These are phyloP conservation scores for Cyberlindnera samutprakarnensis DNA, from an alignment of 805 yeast species.

Conservation along the genomic window DNA sequence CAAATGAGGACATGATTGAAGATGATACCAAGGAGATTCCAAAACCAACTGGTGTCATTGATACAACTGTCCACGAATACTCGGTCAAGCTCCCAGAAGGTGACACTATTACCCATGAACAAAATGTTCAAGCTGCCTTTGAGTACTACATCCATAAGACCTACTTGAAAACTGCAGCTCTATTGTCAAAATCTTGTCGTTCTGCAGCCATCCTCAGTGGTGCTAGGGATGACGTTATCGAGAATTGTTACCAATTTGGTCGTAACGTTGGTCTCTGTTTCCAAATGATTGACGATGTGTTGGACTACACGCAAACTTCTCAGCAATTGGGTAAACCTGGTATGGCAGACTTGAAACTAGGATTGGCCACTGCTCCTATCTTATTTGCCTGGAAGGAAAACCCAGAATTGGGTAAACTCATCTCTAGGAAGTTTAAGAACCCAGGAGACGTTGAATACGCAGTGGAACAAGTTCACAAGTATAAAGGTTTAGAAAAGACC, in stretches of 20 bases:
- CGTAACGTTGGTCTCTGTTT: conserved; percentile 90
- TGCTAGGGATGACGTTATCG: conserved; percentile 65
- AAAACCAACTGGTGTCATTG: conserved; percentile 53
- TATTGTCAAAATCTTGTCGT: conserved; percentile 89
- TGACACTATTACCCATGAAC: conserved; percentile 41
- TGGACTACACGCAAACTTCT: conserved; percentile 88
- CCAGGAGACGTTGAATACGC: conserved; percentile 86
- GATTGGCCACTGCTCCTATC: conserved; percentile 95
- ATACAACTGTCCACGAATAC: conserved; percentile 36
- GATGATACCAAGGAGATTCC: conserved; percentile 41
- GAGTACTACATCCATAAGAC: conserved; percentile 95
- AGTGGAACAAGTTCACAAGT: conserved; percentile 58
- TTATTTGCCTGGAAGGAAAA: conserved; percentile 87
- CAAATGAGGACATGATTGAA: conserved; percentile 38
- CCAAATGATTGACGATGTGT: conserved; percentile 93
- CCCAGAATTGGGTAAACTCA: conserved; percentile 78
- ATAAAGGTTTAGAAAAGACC: conserved; percentile 73
- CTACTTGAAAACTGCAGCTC: conserved; percentile 87
- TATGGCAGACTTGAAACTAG: conserved; percentile 89
- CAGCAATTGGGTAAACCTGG: conserved; percentile 88
- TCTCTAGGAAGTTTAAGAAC: conserved; percentile 71
- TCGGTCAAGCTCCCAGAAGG: conserved; percentile 22
- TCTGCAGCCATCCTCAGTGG: conserved; percentile 93
- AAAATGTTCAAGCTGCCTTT: conserved; percentile 79
- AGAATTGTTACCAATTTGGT: conserved; percentile 85